These are phyloP conservation scores for Avicennia marina DNA, from an alignment of 257 asterid species.

Conservation along the genomic window DNA sequence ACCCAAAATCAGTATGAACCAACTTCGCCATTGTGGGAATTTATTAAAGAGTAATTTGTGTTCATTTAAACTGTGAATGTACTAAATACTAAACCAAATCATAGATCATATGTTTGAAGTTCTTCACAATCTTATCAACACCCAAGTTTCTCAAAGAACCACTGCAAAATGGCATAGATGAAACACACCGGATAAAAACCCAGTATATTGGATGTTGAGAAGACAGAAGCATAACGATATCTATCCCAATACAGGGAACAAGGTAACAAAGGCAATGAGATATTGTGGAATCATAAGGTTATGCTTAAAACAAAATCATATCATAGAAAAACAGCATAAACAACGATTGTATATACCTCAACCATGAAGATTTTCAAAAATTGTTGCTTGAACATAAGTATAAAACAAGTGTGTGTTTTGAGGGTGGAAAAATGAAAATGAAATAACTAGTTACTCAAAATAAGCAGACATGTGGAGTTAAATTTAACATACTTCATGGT, in stretches of 20 bases:
- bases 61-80: too few relatives aligned
- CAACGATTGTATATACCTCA: not conserved
- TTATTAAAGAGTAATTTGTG: too few relatives aligned
- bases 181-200: too few relatives aligned
- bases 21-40: not conserved
- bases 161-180: too few relatives aligned
- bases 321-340: not conserved
- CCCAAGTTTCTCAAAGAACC: too few relatives aligned
- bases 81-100: not conserved
- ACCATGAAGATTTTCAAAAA: not conserved
- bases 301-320: not conserved
- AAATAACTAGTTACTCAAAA: conserved; percentile 10
- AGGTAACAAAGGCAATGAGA: too few relatives aligned
- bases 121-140: conserved; percentile 20
- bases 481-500: conserved; percentile 72
- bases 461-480: conserved; percentile 12
- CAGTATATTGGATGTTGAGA: too few relatives aligned
- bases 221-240: too few relatives aligned
- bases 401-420: not conserved
- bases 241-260: too few relatives aligned
- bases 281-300: too few relatives aligned
- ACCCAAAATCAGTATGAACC: conserved; percentile 14
- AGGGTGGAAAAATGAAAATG: too few relatives aligned
- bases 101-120: conserved; percentile 18
- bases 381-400: conserved; percentile 8